A percentile compares a stretch with the other conserved stretches of the same genome.
phyloP scores from a whole-genome alignment of 768 basidiomycete species.

The Clavulina sp. region DNA sequence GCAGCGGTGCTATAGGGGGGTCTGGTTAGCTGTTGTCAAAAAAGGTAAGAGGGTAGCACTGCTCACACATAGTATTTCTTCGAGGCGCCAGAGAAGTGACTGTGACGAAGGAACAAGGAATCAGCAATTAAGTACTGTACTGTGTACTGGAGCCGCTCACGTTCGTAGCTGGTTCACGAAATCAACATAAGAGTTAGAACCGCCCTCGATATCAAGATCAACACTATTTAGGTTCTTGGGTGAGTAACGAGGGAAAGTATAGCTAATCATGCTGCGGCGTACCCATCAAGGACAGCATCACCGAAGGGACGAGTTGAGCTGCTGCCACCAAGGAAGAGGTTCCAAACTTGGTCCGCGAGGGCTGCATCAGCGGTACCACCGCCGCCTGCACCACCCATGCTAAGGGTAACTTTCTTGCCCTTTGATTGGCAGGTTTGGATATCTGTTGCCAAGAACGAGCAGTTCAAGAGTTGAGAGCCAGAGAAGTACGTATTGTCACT shows the following conservation, averaged over 20 bases:
- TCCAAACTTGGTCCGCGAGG: slow-evolving; percentile 32
- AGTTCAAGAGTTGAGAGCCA: background rate
- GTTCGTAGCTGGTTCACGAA: slow-evolving; percentile 44
- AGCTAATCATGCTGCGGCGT: no score
- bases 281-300: slow-evolving; percentile 56
- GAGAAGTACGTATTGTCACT: background rate
- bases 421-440: slow-evolving; percentile 48
- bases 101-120: no score
- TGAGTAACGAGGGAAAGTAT: background rate
- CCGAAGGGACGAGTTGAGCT: slow-evolving; percentile 54
- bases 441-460: slow-evolving; percentile 40
- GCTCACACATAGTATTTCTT: slow-evolving; percentile 28
- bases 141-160: no score
- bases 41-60: no score
- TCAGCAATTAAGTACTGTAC: no score
- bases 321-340: slow-evolving; percentile 49
- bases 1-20: slow-evolving; percentile 44
- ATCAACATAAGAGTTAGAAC: slow-evolving; percentile 30
- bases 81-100: slow-evolving; percentile 30
- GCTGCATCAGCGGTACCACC: slow-evolving; percentile 16
- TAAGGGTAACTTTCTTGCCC: slow-evolving; percentile 36
- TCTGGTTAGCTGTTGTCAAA: no score
- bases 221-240: background rate
- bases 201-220: slow-evolving; percentile 61
- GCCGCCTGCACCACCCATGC: slow-evolving; percentile 42